Conservation (phyloP, 768 basidiomycete genomes). For the Tylopilus sp. region DNA sequence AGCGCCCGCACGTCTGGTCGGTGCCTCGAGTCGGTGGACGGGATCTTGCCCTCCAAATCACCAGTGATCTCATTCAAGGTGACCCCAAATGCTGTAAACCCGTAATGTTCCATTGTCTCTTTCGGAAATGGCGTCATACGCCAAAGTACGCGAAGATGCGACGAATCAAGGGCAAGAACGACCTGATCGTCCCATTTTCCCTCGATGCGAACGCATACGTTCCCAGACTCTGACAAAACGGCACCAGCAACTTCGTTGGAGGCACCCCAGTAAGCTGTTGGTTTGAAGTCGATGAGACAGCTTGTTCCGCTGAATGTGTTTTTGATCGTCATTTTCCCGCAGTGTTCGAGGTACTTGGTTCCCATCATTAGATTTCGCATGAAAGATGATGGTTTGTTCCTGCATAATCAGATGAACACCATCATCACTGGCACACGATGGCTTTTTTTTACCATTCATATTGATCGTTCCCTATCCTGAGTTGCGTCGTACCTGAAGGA, state of each 20-base stretch:
- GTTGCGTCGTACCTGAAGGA: constrained; percentile 66
- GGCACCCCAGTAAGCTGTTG: constrained; percentile 79
- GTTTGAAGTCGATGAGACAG: constrained; percentile 82
- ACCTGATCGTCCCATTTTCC: constrained; percentile 89
- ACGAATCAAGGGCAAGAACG: constrained; percentile 62
- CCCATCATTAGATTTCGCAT: constrained; percentile 89
- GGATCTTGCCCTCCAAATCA: constrained; percentile 60
- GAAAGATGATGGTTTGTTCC: constrained; percentile 87
- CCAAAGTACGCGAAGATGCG: constrained; percentile 76
- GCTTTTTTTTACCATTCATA: constrained; percentile 62
- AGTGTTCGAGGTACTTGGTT: constrained; percentile 86
- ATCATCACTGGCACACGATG: neutral
- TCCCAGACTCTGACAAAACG: constrained; percentile 51
- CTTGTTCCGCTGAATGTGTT: constrained; percentile 52
- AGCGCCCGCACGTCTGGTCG: constrained; percentile 81
- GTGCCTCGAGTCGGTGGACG: constrained; percentile 78
- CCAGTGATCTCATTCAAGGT: constrained; percentile 77
- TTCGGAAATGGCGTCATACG: constrained; percentile 70
- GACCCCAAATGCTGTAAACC: constrained; percentile 77
- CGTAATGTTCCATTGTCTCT: constrained; percentile 69
- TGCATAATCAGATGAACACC: constrained; percentile 25
- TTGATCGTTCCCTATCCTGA: constrained; percentile 62
- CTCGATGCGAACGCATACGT: constrained; percentile 62
- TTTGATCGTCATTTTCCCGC: constrained; percentile 72
- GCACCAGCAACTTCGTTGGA: constrained; percentile 67